Conservation (phyloP, 2,329 filamentous ascomycete genomes). For the Aulographum hederae region DNA sequence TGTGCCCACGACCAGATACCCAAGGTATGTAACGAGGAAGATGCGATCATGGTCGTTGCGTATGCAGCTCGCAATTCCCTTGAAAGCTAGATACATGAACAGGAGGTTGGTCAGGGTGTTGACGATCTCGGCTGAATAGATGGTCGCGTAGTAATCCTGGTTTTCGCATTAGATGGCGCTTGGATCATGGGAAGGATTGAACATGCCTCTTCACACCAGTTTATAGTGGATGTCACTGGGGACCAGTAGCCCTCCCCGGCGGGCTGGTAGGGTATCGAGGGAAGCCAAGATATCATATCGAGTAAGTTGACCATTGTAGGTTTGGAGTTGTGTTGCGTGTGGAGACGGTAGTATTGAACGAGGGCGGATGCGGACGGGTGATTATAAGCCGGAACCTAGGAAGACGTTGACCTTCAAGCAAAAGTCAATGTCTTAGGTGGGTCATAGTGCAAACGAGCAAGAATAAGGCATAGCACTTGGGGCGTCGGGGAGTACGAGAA, state of each 20-base stretch:
- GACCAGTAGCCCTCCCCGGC: slow-evolving; percentile 44
- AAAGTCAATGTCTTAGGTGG: too few species aligned
- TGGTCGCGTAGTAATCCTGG: slow-evolving; percentile 57
- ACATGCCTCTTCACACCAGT: slow-evolving; percentile 63
- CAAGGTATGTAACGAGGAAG: slow-evolving; percentile 49
- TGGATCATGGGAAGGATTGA: neutral
- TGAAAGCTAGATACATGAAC: slow-evolving; percentile 61
- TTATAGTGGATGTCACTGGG: slow-evolving; percentile 52
- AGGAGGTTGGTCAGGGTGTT: slow-evolving; percentile 68
- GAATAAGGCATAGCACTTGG: too few species aligned
- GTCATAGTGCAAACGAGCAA: too few species aligned
- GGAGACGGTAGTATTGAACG: too few species aligned
- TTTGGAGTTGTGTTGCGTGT: too few species aligned
- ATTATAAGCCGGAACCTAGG: too few species aligned
- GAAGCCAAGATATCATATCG: slow-evolving; percentile 20
- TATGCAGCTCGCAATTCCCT: slow-evolving; percentile 57
- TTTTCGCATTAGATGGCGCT: slow-evolving; percentile 2
- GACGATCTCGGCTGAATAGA: slow-evolving; percentile 59
- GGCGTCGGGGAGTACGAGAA: too few species aligned
- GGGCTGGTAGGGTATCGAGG: slow-evolving; percentile 30
- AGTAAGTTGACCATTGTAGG: slow-evolving; percentile 11
- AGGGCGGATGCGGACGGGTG: too few species aligned
- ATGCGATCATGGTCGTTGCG: slow-evolving; percentile 56
- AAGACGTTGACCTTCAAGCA: too few species aligned
- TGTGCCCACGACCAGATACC: slow-evolving; percentile 41